Evolutionary conservation across 2,329 filamentous ascomycete genomes (phyloP).

Genomic region (Sordariomycetes sp.): DNA sequence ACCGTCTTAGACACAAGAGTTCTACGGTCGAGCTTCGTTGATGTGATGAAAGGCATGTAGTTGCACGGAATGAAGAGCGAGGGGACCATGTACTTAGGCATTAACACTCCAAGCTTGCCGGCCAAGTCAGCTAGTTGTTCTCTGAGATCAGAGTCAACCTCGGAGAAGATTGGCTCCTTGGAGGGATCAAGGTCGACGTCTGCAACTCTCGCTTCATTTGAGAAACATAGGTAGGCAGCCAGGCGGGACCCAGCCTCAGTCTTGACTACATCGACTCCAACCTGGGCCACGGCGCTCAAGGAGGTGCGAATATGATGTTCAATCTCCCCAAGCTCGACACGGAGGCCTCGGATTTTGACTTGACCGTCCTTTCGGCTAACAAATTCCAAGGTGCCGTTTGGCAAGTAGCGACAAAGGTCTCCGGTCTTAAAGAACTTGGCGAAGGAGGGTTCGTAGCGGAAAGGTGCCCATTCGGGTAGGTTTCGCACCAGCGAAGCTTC

Average conservation of each 20-base stretch:
- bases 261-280: no score
- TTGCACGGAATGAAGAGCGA: slow-evolving; percentile 10
- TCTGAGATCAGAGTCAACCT: no score
- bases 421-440: slow-evolving; percentile 10
- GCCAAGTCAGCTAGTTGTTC: no score
- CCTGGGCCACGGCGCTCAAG: no score
- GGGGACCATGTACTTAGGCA: slow-evolving; percentile 12
- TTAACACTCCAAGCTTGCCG: no score
- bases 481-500: slow-evolving; percentile 13
- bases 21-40: slow-evolving; percentile 9
- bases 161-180: no score
- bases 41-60: slow-evolving; percentile 9
- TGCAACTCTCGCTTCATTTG: slow-evolving; percentile 1
- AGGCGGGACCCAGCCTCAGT: no score
- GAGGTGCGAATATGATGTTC: slow-evolving; percentile 6
- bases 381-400: slow-evolving; percentile 9
- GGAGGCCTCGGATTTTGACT: slow-evolving; percentile 43
- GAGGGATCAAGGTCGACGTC: no score
- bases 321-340: slow-evolving; percentile 29
- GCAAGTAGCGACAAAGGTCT: slow-evolving; percentile 7
- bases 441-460: slow-evolving; percentile 6
- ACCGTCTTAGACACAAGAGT: no score
- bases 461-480: slow-evolving; percentile 14
- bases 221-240: neutral
- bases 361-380: slow-evolving; percentile 26